phyloP scores from a whole-genome alignment of 106 monocot genomes.

The Dendrobium catenatum region DNA sequence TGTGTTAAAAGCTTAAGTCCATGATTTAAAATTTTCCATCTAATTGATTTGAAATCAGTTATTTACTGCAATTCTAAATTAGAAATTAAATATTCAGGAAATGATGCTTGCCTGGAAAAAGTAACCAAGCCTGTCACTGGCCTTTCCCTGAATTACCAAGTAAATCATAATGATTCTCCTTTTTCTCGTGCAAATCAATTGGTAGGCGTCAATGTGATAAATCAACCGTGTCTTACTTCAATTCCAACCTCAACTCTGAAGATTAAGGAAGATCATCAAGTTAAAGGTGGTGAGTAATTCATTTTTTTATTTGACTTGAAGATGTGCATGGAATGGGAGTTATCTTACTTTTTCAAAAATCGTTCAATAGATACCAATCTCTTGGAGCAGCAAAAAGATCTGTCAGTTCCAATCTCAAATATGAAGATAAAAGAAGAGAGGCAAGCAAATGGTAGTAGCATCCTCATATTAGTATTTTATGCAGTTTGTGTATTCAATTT shows the following conservation, averaged over 20 bases:
- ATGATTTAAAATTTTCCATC: not conserved
- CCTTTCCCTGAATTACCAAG: not conserved
- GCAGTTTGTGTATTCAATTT: too few relatives aligned
- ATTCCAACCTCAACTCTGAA: not conserved
- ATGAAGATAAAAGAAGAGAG: not conserved
- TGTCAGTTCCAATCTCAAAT: not conserved
- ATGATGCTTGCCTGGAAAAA: not conserved
- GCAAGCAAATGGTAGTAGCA: not conserved
- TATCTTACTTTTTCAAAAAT: not conserved
- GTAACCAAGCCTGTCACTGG: not conserved
- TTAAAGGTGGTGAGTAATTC: not conserved
- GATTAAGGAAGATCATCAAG: not conserved
- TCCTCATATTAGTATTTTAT: not conserved
- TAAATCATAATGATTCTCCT: not conserved
- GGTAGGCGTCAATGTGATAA: not conserved
- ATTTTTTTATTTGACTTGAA: not conserved
- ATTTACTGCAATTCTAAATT: not conserved
- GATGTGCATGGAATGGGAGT: not conserved
- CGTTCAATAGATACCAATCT: not conserved
- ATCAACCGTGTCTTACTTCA: not conserved
- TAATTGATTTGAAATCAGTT: not conserved
- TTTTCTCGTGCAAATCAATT: constrained; percentile 2
- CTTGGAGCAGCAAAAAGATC: not conserved
- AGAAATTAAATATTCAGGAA: not conserved
- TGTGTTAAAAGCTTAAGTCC: not conserved